Conservation (phyloP, 73 alveolate species). For the Symbiodinium pilosum region DNA sequence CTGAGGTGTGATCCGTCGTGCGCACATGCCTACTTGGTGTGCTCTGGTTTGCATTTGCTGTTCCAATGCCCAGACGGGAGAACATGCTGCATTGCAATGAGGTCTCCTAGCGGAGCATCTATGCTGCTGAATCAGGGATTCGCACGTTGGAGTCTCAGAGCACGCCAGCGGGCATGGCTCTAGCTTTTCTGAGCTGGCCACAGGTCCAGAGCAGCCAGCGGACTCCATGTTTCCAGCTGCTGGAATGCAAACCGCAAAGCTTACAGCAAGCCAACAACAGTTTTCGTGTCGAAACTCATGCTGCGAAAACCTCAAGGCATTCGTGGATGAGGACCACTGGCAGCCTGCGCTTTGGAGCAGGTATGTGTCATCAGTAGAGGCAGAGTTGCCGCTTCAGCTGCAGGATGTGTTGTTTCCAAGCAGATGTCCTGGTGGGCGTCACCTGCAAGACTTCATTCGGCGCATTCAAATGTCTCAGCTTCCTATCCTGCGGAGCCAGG, state of each 20-base stretch:
- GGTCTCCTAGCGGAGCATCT: conserved; percentile 66
- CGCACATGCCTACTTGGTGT: conserved; percentile 75
- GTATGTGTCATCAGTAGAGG: too few species aligned
- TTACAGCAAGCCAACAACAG: neutral
- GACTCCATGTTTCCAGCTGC: conserved; percentile 80
- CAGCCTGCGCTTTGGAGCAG: too few species aligned
- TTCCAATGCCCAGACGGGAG: conserved; percentile 3
- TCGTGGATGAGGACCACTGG: neutral
- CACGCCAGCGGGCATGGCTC: neutral
- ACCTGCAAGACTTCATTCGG: too few species aligned
- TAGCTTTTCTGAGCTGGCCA: neutral
- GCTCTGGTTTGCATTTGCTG: neutral
- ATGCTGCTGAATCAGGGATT: conserved; percentile 48
- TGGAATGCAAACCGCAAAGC: neutral
- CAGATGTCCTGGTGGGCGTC: conserved; percentile 54
- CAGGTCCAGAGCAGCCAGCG: conserved; percentile 80
- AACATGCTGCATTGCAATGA: neutral
- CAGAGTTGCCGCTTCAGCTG: neutral
- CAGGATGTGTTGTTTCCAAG: conserved; percentile 78
- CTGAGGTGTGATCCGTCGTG: conserved; percentile 76
- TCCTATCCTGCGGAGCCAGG: too few species aligned
- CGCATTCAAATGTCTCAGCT: too few species aligned
- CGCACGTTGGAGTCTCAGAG: neutral
- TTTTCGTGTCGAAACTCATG: too few species aligned
- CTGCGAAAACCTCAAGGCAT: neutral